phyloP scores from a whole-genome alignment of 176 grass and related monocot genomes.

The Elymus sibiricus region DNA sequence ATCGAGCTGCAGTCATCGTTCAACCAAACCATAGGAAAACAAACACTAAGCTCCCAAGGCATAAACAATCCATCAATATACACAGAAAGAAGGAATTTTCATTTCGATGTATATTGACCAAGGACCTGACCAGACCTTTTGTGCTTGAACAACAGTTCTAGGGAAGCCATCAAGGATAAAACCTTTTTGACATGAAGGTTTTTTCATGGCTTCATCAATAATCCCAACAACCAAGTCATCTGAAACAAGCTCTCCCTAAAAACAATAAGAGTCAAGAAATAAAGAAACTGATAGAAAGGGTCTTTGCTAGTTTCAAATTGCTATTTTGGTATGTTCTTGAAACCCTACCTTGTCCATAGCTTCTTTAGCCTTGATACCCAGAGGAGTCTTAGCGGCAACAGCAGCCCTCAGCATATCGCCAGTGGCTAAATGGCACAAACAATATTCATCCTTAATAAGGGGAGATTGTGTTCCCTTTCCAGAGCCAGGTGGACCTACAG shows the following conservation, averaged over 20 bases:
- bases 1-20: slow-evolving; percentile 53
- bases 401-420: slow-evolving; percentile 98
- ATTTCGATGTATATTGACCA: background rate
- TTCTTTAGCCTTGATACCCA: slow-evolving; percentile 95
- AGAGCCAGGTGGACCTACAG: slow-evolving; percentile 87
- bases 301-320: slow-evolving; percentile 9
- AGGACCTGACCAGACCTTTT: slow-evolving; percentile 48
- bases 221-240: slow-evolving; percentile 95
- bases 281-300: background rate
- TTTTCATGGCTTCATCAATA: slow-evolving; percentile 99
- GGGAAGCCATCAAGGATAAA: slow-evolving; percentile 99
- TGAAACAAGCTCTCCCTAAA: slow-evolving; percentile 92
- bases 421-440: slow-evolving; percentile 95
- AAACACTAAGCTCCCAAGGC: background rate
- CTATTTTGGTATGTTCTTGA: background rate
- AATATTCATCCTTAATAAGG: slow-evolving; percentile 91
- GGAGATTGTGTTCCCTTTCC: slow-evolving; percentile 95
- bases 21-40: background rate
- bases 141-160: slow-evolving; percentile 83
- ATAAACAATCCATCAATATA: slow-evolving; percentile 4
- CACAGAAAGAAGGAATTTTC: background rate
- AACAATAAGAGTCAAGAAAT: slow-evolving; percentile 13
- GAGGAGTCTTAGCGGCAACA: slow-evolving; percentile 85
- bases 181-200: slow-evolving; percentile 93
- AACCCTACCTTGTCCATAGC: slow-evolving; percentile 80